Conservation (phyloP, 202 grass and related monocot genomes). For the Hordeum pubiflorum region DNA sequence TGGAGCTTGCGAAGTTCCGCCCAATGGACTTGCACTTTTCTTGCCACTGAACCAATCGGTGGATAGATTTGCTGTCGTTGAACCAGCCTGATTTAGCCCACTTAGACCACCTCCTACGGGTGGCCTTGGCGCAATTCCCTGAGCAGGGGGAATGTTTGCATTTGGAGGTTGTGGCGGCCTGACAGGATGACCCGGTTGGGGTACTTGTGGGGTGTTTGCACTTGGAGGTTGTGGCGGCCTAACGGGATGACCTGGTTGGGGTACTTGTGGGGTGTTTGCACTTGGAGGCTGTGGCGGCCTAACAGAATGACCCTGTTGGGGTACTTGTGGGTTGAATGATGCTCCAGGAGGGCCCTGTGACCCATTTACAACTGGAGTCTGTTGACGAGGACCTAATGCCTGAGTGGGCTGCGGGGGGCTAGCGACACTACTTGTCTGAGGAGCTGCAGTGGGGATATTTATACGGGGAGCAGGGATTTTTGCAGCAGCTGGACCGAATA, state of each 20-base stretch:
- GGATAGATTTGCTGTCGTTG: conserved; percentile 44
- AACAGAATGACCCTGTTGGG: conserved; percentile 27
- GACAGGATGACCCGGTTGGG: conserved; percentile 23
- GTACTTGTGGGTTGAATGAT: conserved; percentile 26
- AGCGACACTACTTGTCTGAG: conserved; percentile 27
- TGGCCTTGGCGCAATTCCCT: conserved; percentile 41
- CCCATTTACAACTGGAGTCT: conserved; percentile 39
- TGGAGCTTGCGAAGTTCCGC: conserved; percentile 45
- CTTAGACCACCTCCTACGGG: conserved; percentile 25
- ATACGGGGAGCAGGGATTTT: conserved; percentile 90
- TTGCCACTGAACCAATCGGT: conserved; percentile 86
- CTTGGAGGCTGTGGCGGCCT: conserved; percentile 39
- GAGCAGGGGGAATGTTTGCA: conserved; percentile 36
- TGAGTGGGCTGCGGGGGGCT: conserved; percentile 30
- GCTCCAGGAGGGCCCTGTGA: conserved; percentile 24
- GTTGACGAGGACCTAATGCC: conserved; percentile 35
- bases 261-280: conserved; percentile 4
- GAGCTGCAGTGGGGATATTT: conserved; percentile 31
- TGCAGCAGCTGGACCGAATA: conserved; percentile 68
- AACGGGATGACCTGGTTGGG: conserved; percentile 21
- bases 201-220: conserved; percentile 9
- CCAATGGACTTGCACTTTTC: conserved; percentile 47
- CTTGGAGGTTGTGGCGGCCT: conserved; percentile 36
- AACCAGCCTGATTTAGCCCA: conserved; percentile 42
- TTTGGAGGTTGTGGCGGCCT: conserved; percentile 40